Base-by-base conservation (phyloP, 2,329 filamentous ascomycete genomes). In the Chrysosporium queenslandicum region DNA sequence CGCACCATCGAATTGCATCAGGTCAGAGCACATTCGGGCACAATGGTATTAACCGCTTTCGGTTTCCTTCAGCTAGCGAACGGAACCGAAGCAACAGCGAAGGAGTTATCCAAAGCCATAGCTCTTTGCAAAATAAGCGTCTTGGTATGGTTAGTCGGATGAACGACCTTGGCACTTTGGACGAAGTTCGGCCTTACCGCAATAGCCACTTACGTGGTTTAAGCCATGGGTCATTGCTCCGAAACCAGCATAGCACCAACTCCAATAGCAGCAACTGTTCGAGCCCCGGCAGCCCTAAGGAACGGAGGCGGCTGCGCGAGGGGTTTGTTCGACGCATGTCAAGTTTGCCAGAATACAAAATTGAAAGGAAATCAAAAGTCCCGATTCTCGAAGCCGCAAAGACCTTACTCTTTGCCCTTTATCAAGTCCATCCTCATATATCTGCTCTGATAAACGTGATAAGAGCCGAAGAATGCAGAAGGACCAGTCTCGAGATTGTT, bases 1-100 rank as follows among this genome's bases (percentile, higher is more conserved):
- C 88, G 2, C 89, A 95, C 65, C 87, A 87, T 59, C 82, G 90
- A 27, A 70, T 73, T 52, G 65, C 69, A 2, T 75, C 72, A 2
- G 70, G 70, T 21, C 71, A 74, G 51, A 62, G 63, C 23, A 57
- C 61, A 11, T 59, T 57, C 34, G 43, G 49, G 34, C 51, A 52
- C 41, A 84, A 53, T 86, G 88, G 88, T n/a, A 81, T 86, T 68
- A 51, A 18, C 37, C 39, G 49, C 11, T 51, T 51, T 16, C 32
- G 41, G 39, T 51, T 51, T 29, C 66, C 83, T 2, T 82, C 86
- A 51, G 81, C 81, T 16, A 91, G 68, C 56, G 74, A 76, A 57
- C 69, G 74, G 32, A 80, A 76, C 57, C 70, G 80, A 58, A 83
- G 78, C 60, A 78, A 81, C 55, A 83, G 80, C 56, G 80, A 83